A percentile compares a stretch with the other conserved stretches of the same genome.
These are phyloP conservation scores for Pichia phayaonensis DNA, from an alignment of 805 yeast species.

Conservation along the genomic window DNA sequence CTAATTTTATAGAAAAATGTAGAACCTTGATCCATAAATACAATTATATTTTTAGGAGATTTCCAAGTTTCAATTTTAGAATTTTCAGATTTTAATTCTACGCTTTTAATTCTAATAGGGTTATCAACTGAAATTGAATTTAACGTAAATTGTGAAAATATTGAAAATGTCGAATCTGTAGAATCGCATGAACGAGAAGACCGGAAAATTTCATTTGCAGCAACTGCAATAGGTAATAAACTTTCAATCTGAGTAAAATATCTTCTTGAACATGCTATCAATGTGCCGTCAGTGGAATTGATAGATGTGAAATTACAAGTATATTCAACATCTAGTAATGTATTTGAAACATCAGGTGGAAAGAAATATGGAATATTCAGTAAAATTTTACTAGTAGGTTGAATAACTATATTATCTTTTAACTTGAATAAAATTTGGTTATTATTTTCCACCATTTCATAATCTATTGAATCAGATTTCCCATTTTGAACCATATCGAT, in stretches of 20 bases:
- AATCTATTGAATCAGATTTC: conserved; percentile 8
- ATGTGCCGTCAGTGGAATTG: conserved; percentile 10
- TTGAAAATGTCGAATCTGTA: conserved; percentile 4
- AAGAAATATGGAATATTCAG: conserved; percentile 28
- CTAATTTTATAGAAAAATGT: conserved; percentile 51
- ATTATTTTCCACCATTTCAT: conserved; percentile 11
- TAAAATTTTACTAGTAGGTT: conserved; percentile 6
- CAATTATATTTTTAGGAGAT: conserved; percentile 34
- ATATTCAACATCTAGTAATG: conserved; percentile 19
- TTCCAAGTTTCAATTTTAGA: conserved; percentile 23
- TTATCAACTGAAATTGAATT: conserved; percentile 44
- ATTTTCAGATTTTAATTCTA: conserved; percentile 22
- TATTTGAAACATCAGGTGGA: conserved; percentile 28
- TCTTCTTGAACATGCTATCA: conserved; percentile 10
- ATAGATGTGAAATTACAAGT: conserved; percentile 12
- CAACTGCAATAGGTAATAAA: conserved; percentile 55
- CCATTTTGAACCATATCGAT: conserved; percentile 4
- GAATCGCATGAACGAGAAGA: conserved; percentile 25
- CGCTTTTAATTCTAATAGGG: conserved; percentile 49
- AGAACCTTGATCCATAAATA: conserved; percentile 66
- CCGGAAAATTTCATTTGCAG: conserved; percentile 74
- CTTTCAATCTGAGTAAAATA: conserved; percentile 37
- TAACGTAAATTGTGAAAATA: conserved; percentile 63
- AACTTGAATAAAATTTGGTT: conserved; percentile 14
- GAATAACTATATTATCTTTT: conserved; percentile 1